Percentiles rank a stretch among this genome's conserved stretches.
phyloP scores from a whole-genome alignment of 2,329 filamentous ascomycete species.

The Thelonectria rubi region DNA sequence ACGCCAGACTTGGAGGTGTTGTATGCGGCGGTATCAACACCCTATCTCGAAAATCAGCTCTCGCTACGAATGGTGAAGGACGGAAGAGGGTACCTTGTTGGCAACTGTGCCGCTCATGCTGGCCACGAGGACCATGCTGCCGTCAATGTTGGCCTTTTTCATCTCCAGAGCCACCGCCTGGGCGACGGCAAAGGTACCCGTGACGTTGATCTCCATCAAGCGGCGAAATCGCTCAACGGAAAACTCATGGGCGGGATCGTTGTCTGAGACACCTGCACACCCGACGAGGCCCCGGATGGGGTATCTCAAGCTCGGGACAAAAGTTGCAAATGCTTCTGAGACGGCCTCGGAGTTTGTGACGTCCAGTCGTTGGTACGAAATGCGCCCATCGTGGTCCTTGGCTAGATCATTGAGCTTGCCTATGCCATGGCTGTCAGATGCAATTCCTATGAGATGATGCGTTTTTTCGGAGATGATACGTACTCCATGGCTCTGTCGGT shows the following conservation, averaged over 20 bases:
- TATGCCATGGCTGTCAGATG: too few relatives aligned
- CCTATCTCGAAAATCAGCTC: conserved; percentile 47
- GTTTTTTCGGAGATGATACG: too few relatives aligned
- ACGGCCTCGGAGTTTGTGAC: conserved; percentile 6
- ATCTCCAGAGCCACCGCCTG: conserved; percentile 52
- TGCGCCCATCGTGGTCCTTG: not conserved
- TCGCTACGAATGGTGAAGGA: conserved; percentile 3
- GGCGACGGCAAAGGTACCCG: conserved; percentile 58
- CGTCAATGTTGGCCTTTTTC: conserved; percentile 48
- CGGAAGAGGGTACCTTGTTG: conserved; percentile 45
- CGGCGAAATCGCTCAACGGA: conserved; percentile 35
- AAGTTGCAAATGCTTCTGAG: not conserved
- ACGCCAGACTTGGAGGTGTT: conserved; percentile 65
- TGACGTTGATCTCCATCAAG: conserved; percentile 55
- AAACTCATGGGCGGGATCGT: conserved; percentile 41
- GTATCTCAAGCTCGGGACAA: conserved; percentile 14
- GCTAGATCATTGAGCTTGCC: not conserved
- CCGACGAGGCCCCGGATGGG: conserved; percentile 45
- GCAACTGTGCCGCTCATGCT: conserved; percentile 59
- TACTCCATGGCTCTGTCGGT: too few relatives aligned
- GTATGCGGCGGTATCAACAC: conserved; percentile 55
- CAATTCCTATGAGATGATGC: too few relatives aligned
- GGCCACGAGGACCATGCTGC: conserved; percentile 59
- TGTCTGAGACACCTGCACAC: conserved; percentile 46
- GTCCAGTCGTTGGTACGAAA: conserved; percentile 3